Conservation (phyloP, 2,329 filamentous ascomycete genomes). For the Botrytis galanthina region DNA sequence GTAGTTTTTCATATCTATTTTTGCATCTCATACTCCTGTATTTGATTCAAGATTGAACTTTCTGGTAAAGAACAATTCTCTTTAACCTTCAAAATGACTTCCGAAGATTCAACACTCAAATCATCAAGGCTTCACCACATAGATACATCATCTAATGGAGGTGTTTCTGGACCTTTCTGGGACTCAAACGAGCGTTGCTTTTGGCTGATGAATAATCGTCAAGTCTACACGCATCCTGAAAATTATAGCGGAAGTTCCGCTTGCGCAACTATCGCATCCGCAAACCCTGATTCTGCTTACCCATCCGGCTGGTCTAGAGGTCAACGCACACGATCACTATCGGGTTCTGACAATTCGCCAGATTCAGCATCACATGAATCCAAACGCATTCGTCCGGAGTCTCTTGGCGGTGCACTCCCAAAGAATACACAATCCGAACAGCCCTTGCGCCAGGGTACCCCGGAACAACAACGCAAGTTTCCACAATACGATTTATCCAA, state of each 20-base stretch:
- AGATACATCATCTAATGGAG: constrained; percentile 12
- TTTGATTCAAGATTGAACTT: background rate
- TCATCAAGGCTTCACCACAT: constrained; percentile 11
- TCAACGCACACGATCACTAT: constrained; percentile 16
- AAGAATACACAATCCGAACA: background rate
- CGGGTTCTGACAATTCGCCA: background rate
- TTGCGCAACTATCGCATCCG: constrained; percentile 19
- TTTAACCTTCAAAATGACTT: constrained; percentile 1
- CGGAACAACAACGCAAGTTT: constrained; percentile 6
- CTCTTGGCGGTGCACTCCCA: background rate
- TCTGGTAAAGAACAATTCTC: background rate
- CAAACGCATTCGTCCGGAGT: constrained; percentile 12
- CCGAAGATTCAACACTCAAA: background rate
- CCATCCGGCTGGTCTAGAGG: constrained; percentile 8
- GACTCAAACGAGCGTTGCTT: constrained; percentile 14
- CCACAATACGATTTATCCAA: background rate
- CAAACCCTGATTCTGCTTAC: constrained; percentile 13
- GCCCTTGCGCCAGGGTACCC: background rate
- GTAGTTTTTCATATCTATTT: background rate
- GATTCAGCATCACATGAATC: constrained; percentile 6
- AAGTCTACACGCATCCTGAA: constrained; percentile 20
- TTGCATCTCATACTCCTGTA: background rate
- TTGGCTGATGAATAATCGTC: constrained; percentile 14
- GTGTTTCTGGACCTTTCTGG: constrained; percentile 18
- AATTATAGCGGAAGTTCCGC: constrained; percentile 17